These are phyloP conservation scores for Citrus inodora DNA, from an alignment of 345 rosid species.

Conservation along the genomic window DNA sequence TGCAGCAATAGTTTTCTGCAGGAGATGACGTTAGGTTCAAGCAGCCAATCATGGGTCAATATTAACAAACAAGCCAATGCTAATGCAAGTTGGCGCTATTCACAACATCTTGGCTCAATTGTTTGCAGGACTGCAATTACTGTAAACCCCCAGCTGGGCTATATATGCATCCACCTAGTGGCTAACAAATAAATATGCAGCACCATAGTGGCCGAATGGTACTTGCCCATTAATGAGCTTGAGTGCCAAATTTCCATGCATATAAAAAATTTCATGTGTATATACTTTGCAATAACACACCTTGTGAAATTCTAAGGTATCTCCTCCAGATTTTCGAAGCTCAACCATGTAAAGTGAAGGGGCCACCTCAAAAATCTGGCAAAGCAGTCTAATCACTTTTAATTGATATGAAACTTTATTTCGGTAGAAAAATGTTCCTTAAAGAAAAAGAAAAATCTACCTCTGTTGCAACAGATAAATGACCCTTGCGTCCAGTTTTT, in stretches of 20 bases:
- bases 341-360: slow-evolving; percentile 97
- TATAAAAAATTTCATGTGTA: not conserved
- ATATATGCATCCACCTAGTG: not conserved
- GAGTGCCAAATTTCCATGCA: not conserved
- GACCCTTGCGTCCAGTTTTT: slow-evolving; percentile 99
- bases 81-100: not conserved
- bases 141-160: not conserved
- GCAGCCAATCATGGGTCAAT: not conserved
- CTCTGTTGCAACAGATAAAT: slow-evolving; percentile 89
- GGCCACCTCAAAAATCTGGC: slow-evolving; percentile 90
- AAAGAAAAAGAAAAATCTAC: slow-evolving; percentile 26
- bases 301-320: slow-evolving; percentile 96
- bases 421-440: not conserved
- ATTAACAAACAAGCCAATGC: not conserved
- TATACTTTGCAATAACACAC: slow-evolving; percentile 28
- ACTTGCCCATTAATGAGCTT: not conserved
- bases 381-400: not conserved
- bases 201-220: not conserved
- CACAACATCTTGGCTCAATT: not conserved
- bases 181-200: not conserved
- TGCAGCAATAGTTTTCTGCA: not conserved
- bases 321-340: slow-evolving; percentile 91
- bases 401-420: not conserved
- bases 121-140: not conserved
- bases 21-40: not conserved